Percentiles rank a stretch among this genome's conserved stretches.
These are phyloP conservation scores for Mortierella sp. DNA, from an alignment of 371 early-diverging fungal species.

Conservation along the genomic window DNA sequence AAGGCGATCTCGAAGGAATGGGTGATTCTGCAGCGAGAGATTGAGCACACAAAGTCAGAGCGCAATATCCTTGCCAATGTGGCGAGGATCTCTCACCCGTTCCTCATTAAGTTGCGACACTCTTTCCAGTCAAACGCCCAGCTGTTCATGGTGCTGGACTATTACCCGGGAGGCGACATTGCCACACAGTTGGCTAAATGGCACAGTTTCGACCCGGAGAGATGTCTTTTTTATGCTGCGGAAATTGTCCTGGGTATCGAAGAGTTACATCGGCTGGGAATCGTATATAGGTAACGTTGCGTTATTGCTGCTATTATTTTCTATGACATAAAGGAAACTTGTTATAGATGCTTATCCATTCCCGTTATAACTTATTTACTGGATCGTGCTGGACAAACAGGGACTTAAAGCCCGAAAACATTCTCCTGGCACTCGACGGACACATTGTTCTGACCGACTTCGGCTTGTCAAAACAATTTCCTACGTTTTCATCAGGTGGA, in stretches of 20 bases:
- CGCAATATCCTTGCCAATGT: slow-evolving; percentile 74
- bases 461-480: slow-evolving; percentile 81
- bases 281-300: slow-evolving; percentile 78
- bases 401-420: slow-evolving; percentile 89
- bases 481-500: slow-evolving; percentile 23
- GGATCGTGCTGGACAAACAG: too few species aligned
- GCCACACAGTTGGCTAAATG: slow-evolving; percentile 81
- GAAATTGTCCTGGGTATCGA: slow-evolving; percentile 89
- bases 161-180: slow-evolving; percentile 85
- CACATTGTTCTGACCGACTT: slow-evolving; percentile 91
- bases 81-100: slow-evolving; percentile 69
- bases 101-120: slow-evolving; percentile 76
- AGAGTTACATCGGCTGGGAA: slow-evolving; percentile 85
- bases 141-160: slow-evolving; percentile 89
- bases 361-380: too few species aligned
- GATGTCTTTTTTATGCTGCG: slow-evolving; percentile 86
- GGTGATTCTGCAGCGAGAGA: slow-evolving; percentile 70
- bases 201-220: slow-evolving; percentile 74
- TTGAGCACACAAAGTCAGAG: slow-evolving; percentile 74
- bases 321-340: neutral
- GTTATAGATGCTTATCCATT: too few species aligned
- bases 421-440: slow-evolving; percentile 81
- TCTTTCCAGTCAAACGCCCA: slow-evolving; percentile 77
- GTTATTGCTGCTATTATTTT: neutral
- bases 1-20: slow-evolving; percentile 79